Evolutionary conservation across 164 flowering plant genomes (phyloP), one percentile per base, ranked within the genome.

Genomic region (Macadamia tetraphylla): DNA sequence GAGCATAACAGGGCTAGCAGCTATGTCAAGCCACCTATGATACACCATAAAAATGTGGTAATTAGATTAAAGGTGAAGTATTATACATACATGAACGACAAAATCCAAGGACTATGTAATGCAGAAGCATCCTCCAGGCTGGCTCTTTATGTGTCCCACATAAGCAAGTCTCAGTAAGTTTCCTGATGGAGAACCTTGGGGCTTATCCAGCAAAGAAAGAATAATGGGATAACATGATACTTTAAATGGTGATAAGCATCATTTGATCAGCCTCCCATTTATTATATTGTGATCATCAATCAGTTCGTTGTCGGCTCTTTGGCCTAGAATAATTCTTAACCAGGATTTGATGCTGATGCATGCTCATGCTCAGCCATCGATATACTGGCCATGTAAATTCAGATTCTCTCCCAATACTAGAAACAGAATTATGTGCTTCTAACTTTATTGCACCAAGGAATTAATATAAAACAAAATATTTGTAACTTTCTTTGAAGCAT

Each of bases 1-100:
- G 49, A 88, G 74, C 84, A 82, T 73, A 69, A 84, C 94, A 32
- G 97, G 84, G 64, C 76, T 75, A 53, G 76, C 64, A 63, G 80
- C 84, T 6, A 17, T 31, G 53, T 74, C 71, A 14, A 83, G 0
- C 84, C 70, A 81, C 67, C 92, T 87, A 71, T 58, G 29, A 67
- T 32, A 29, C 62, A 69, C 60, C 31, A 55, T 60, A 53, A 67
- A 29, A 6, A 30, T 63, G 43, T 17, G 15, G 32, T 43, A 18
- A 62, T 43, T 17, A 66, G 23, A n/a, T 58, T 12, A 64, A 32
- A 65, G 6, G 35, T 40, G 17, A 44, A 9, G 1, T n/a, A 53
- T 65, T 53, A 11, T 12, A 44, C 61, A 42, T 32, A n/a, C 8
- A 14, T n/a, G 31, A 31, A 31, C 13, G n/a, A 32, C 7, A n/a